Evolutionary conservation across 73 alveolate species (phyloP).

Genomic region (Urostyla sp.): DNA sequence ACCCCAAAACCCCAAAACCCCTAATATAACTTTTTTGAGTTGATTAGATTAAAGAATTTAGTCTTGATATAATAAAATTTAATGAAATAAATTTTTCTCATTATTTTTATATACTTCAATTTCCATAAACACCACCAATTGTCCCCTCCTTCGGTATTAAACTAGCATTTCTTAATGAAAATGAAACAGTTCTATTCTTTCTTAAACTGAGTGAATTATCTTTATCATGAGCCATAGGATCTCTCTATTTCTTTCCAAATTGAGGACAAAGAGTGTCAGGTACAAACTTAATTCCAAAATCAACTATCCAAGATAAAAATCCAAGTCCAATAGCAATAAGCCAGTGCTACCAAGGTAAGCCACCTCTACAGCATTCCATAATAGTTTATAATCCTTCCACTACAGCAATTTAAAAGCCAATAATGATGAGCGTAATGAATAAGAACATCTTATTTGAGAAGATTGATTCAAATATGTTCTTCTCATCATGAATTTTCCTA

Average conservation of each 20-base stretch:
- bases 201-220: not conserved
- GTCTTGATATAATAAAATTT: too few relatives aligned
- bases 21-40: too few relatives aligned
- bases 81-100: too few relatives aligned
- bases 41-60: too few relatives aligned
- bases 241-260: not conserved
- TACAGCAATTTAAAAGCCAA: not conserved
- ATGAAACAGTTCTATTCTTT: not conserved
- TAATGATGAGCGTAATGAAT: slow-evolving; percentile 1
- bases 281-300: slow-evolving; percentile 61
- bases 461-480: slow-evolving; percentile 73
- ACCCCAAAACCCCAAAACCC: too few relatives aligned
- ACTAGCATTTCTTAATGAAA: not conserved
- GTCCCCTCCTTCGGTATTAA: not conserved
- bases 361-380: slow-evolving; percentile 76
- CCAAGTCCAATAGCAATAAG: slow-evolving; percentile 82
- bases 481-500: slow-evolving; percentile 78
- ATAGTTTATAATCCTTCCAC: slow-evolving; percentile 78
- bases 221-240: not conserved
- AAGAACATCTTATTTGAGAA: slow-evolving; percentile 52
- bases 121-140: not conserved
- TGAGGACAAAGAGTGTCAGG: slow-evolving; percentile 53
- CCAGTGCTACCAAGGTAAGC: slow-evolving; percentile 84
- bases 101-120: too few relatives aligned
- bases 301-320: slow-evolving; percentile 58